Percentiles rank a stretch among this genome's conserved stretches.
phyloP scores from a whole-genome alignment of 345 rosid genomes.

The Lagerstroemia speciosa region DNA sequence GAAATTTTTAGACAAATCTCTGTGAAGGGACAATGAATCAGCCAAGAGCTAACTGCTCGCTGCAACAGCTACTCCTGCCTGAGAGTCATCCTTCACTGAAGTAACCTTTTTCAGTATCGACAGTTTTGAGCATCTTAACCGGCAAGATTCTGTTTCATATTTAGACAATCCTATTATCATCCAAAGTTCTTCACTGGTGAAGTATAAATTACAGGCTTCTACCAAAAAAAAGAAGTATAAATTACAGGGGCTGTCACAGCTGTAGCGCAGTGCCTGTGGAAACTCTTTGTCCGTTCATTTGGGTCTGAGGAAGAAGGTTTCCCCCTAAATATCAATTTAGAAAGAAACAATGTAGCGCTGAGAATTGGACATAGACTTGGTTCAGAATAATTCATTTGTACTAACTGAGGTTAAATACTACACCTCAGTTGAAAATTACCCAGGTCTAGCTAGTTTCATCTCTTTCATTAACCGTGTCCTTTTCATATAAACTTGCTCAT shows the following conservation, averaged over 20 bases:
- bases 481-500: background rate
- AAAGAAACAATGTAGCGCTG: too few relatives aligned
- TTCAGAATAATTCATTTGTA: background rate
- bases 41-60: background rate
- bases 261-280: background rate
- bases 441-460: too few relatives aligned
- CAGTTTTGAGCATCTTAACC: background rate
- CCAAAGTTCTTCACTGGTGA: background rate
- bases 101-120: background rate
- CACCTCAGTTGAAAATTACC: too few relatives aligned
- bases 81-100: background rate
- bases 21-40: background rate
- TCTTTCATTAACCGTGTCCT: too few relatives aligned
- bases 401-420: too few relatives aligned
- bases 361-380: background rate
- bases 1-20: background rate
- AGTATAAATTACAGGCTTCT: background rate
- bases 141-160: background rate
- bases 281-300: background rate
- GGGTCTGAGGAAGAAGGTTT: too few relatives aligned
- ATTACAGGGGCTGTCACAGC: background rate
- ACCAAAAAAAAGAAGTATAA: too few relatives aligned
- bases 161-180: background rate
- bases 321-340: background rate
- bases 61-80: background rate